phyloP scores from a whole-genome alignment of 2,329 filamentous ascomycete genomes.

The Fusarium circinatum region DNA sequence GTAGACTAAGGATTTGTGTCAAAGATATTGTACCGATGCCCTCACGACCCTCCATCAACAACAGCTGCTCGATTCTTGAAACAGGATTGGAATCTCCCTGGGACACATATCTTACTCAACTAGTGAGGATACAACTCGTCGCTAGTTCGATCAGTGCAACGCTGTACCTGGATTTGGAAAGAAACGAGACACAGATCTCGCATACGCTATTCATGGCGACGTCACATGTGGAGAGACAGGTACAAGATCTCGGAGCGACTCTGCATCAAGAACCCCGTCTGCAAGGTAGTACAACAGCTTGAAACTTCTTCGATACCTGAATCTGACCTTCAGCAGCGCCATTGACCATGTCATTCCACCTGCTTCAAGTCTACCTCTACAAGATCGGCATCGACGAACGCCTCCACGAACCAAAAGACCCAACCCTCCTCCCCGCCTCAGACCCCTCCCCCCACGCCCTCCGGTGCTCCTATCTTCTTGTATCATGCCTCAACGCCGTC shows the following conservation, averaged over 20 bases:
- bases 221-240: slow-evolving; percentile 7
- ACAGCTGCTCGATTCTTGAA: not conserved
- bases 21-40: not conserved
- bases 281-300: not conserved
- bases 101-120: not conserved
- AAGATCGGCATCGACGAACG: slow-evolving; percentile 17
- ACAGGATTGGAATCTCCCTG: not conserved
- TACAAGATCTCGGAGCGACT: not conserved
- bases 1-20: not conserved
- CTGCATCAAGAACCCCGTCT: not conserved
- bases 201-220: not conserved
- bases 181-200: not conserved
- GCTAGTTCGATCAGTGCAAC: not conserved
- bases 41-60: not conserved
- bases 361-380: slow-evolving; percentile 4
- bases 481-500: slow-evolving; percentile 15
- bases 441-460: not conserved
- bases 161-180: not conserved
- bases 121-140: slow-evolving; percentile 5
- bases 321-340: not conserved
- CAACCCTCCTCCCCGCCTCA: not conserved
- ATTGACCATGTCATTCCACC: not conserved
- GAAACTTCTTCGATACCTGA: not conserved
- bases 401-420: not conserved
- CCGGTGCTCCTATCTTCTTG: not conserved